Conservation (phyloP, 352 stramenopile species). For the Globisporangium okanoganense region DNA sequence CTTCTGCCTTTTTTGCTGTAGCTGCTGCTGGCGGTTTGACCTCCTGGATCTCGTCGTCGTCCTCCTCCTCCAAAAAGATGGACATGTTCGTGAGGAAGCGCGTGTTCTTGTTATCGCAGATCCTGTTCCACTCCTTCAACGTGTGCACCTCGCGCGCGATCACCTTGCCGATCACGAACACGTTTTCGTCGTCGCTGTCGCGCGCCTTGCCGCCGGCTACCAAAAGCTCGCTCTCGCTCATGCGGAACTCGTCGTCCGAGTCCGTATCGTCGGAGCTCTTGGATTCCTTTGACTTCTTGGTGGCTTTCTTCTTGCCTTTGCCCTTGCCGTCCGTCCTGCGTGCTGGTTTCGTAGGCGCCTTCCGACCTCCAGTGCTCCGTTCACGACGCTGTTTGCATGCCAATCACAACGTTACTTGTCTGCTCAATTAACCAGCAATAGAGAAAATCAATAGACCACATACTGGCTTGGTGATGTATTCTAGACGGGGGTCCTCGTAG, state of each 20-base stretch:
- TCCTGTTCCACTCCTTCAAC: conserved; percentile 72
- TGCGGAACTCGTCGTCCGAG: conserved; percentile 23
- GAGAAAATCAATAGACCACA: background rate
- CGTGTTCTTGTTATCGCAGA: conserved; percentile 68
- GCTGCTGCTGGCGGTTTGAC: background rate
- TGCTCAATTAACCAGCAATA: background rate
- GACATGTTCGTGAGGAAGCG: conserved; percentile 76
- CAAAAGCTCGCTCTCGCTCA: conserved; percentile 4
- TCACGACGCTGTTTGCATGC: conserved; percentile 9
- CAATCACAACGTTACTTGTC: background rate
- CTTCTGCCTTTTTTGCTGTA: background rate
- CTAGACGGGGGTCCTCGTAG: conserved; percentile 13
- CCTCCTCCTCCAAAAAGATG: conserved; percentile 72
- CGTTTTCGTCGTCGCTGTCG: conserved; percentile 43
- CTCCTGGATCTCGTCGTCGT: conserved; percentile 19
- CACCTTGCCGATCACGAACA: conserved; percentile 84
- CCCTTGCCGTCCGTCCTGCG: background rate
- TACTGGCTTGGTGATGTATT: conserved; percentile 17
- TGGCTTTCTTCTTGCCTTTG: conserved; percentile 18
- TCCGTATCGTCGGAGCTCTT: conserved; percentile 12
- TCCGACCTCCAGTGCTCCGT: background rate
- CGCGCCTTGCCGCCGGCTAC: background rate
- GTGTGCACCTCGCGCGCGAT: conserved; percentile 76
- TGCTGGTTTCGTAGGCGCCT: conserved; percentile 2
- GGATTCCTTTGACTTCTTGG: background rate